Conservation (phyloP, 2,329 filamentous ascomycete genomes). For the Alternaria gansuensis region DNA sequence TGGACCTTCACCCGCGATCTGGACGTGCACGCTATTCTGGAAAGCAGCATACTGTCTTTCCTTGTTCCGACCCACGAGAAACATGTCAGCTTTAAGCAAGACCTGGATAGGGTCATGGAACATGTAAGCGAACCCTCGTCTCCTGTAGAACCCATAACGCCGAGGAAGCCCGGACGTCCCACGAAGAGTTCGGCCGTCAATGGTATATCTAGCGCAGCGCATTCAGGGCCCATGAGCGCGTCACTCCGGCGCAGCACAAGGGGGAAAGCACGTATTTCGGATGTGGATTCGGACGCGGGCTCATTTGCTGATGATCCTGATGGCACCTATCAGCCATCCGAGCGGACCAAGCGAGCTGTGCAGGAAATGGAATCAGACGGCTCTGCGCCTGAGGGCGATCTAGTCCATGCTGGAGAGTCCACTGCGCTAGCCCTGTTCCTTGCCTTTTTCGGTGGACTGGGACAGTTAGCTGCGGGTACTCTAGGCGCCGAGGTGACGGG, state of each 20-base stretch:
- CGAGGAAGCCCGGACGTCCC: slow-evolving; percentile 41
- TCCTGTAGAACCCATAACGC: slow-evolving; percentile 25
- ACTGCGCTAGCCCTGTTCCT: slow-evolving; percentile 50
- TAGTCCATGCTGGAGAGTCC: slow-evolving; percentile 47
- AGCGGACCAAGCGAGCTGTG: slow-evolving; percentile 33
- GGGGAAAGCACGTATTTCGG: slow-evolving; percentile 22
- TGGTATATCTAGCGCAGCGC: slow-evolving; percentile 20
- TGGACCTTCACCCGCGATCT: slow-evolving; percentile 67
- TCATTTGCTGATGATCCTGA: slow-evolving; percentile 31
- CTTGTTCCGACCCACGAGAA: slow-evolving; percentile 39
- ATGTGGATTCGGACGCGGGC: slow-evolving; percentile 38
- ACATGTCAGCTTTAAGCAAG: slow-evolving; percentile 37
- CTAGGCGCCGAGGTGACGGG: slow-evolving; percentile 50
- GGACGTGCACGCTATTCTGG: slow-evolving; percentile 61
- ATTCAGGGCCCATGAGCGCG: slow-evolving; percentile 17
- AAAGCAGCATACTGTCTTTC: slow-evolving; percentile 45
- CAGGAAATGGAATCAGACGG: slow-evolving; percentile 46
- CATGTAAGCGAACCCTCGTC: slow-evolving; percentile 16
- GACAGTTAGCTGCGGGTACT: slow-evolving; percentile 44
- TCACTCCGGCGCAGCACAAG: slow-evolving; percentile 36
- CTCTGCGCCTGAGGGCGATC: slow-evolving; percentile 33
- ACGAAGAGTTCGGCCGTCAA: slow-evolving; percentile 38
- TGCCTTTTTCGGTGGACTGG: slow-evolving; percentile 47
- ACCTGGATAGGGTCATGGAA: slow-evolving; percentile 23
- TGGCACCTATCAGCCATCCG: slow-evolving; percentile 39